A percentile compares a stretch with the other conserved stretches of the same genome.
phyloP scores from a whole-genome alignment of 2,329 filamentous ascomycete genomes.

The Exophiala dermatitidis region DNA sequence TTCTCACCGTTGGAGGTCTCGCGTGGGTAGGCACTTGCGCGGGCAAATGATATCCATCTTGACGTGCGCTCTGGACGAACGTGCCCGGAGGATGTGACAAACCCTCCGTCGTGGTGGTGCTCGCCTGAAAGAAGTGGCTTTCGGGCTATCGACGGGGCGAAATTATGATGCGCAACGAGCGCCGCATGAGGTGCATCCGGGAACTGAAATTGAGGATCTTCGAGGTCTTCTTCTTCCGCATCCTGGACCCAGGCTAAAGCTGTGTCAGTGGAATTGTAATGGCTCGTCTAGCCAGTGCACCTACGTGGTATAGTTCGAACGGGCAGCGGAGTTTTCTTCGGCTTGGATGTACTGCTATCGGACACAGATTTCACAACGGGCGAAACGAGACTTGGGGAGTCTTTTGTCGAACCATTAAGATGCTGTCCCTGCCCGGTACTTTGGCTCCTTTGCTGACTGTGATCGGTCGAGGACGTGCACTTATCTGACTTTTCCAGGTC shows the following conservation, averaged over 20 bases:
- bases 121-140: conserved; percentile 20
- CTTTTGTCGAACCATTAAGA: conserved; percentile 9
- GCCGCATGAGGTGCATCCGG: conserved; percentile 36
- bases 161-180: conserved; percentile 43
- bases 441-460: conserved; percentile 5
- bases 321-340: conserved; percentile 11
- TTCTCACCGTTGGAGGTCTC: conserved; percentile 34
- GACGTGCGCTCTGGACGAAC: conserved; percentile 34
- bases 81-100: conserved; percentile 13
- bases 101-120: conserved; percentile 8
- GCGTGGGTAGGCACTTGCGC: conserved; percentile 38
- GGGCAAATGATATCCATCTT: conserved; percentile 42
- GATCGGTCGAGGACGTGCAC: neutral
- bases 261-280: neutral
- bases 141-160: conserved; percentile 33
- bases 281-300: neutral
- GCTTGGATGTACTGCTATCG: conserved; percentile 4
- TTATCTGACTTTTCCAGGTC: neutral
- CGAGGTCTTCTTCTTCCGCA: conserved; percentile 36
- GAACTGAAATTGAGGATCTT: conserved; percentile 32
- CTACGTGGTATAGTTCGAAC: conserved; percentile 21
- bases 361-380: neutral
- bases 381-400: conserved; percentile 5
- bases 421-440: conserved; percentile 7
- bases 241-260: conserved; percentile 37